Base-by-base conservation (phyloP, 108 stramenopile genomes). In the Mayamaea pseudoterrestris region DNA sequence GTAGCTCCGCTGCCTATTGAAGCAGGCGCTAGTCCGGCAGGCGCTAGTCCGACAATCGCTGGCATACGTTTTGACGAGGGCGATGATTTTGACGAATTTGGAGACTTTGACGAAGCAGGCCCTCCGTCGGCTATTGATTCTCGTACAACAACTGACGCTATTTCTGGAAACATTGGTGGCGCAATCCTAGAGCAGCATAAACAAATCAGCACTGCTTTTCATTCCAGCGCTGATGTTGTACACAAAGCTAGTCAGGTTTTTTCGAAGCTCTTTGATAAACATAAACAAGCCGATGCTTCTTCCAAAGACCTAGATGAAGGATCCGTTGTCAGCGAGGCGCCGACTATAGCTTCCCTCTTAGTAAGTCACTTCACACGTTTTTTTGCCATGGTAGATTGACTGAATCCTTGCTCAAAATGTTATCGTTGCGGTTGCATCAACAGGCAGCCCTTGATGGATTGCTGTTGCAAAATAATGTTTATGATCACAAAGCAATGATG, bases 31-130 rank as follows among this genome's bases (percentile, higher is more conserved):
- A 35, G 1, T 35, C 16, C 29, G 27, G 47, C 17, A 22, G 22
- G 14, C 22, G 18, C 16, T 21, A 22, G 21, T 2, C 17, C 16
- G 24, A 1, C 2, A 12, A 2, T 20, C 17, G 27, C 30, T 24
- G 13, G 14, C 30, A 24, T 13, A 1, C 9, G 24, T 13, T 7
- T 1, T 11, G 29, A 30, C 1, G 63, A 44, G 29, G 50, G 36
- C 17, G 34, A 53, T 54, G 52, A 61, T 18, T 55, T 55, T 55
- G 48, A 49, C 7, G 63, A 50, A 50, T 58, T 51, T 30, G 57
- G 50, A 21, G 32, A 32, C 11, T 57, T 57, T 40, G 56, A 50
- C 20, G 35, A 32, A 26, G 56, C 12, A 16, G 3, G 12, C 34
- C 49, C 48, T 35, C 28, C 52, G 7, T 32, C 31, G 27, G 6